Base-by-base conservation (phyloP, 148 eudicot genomes). In the Mesembryanthemum crystallinum region DNA sequence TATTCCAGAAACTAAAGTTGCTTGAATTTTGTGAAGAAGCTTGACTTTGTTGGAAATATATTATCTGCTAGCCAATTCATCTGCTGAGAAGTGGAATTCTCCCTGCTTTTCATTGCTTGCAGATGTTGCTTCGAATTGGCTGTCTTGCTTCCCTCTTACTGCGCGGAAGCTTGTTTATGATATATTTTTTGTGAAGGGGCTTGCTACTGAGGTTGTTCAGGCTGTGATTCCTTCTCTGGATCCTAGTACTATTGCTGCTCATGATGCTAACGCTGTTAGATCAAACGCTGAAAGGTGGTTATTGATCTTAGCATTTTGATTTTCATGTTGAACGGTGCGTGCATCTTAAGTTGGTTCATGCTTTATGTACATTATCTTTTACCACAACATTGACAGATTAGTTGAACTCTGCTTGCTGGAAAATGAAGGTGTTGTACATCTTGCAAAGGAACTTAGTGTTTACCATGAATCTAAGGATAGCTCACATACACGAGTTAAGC, bases 101-200 rank as follows among this genome's bases (percentile, higher is more conserved):
- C 24, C 25, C 8, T 64, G 37, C 29, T 42, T 70, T 75, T 61
- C 57, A 10, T 76, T 77, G 51, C 69, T 57, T 86, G 85, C 85
- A 94, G 98, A 92, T 89, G 87, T 94, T 85, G 92, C 98, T 85
- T 76, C 84, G 55, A 87, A 79, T 80, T 94, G 98, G 98, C 80
- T 92, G 45, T 79, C 94, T 64, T 90, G 91, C 83, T 86, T 94
- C 68, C 92, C 98, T 70, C 66, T 83, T 71, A 84, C 90, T 49
- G 92, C 94, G n/a, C 88, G 85, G 79, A 90, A 85, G 83, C 83
- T 80, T 85, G 91, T 92, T 55, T 92, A 89, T 86, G 98, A 94
- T 78, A 88, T 83, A 52, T 92, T 92, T 83, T 94, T 94, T 73
- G 72, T 80, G 23, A 79, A 81, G 71, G 97, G 97, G 43, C 82